These are phyloP conservation scores for button mushroom (Agaricus bisporus) DNA, from an alignment of 768 basidiomycete genomes.

Conservation along the genomic window DNA sequence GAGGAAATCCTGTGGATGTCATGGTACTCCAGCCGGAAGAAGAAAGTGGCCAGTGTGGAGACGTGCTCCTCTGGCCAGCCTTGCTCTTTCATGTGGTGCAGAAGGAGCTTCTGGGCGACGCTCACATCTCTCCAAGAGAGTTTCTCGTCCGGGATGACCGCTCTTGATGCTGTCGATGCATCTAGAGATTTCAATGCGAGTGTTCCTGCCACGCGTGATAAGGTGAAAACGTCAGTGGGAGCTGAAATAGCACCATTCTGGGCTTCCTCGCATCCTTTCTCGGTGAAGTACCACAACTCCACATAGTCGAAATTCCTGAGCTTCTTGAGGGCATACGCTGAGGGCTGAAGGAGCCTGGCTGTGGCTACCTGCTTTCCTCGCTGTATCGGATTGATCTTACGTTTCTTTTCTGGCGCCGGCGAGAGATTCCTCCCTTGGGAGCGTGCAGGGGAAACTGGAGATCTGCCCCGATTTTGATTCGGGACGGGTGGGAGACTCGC, in stretches of 20 bases:
- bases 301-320: slow-evolving; percentile 8
- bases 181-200: neutral
- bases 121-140: neutral
- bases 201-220: neutral
- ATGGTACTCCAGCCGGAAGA: neutral
- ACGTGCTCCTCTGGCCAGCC: neutral
- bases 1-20: neutral
- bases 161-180: neutral
- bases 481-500: too few species aligned
- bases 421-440: too few species aligned
- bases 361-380: too few species aligned
- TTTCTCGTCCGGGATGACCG: neutral
- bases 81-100: neutral
- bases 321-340: slow-evolving; percentile 4
- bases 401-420: too few species aligned
- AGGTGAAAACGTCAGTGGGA: neutral
- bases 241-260: neutral
- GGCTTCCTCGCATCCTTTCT: slow-evolving; percentile 10
- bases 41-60: neutral
- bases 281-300: slow-evolving; percentile 13
- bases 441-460: too few species aligned
- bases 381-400: too few species aligned
- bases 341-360: too few species aligned
- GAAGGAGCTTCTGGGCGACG: neutral
- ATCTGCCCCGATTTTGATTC: too few species aligned